Base-by-base conservation (phyloP, 2,329 filamentous ascomycete species). In the Phaeosphaeriaceae sp. region DNA sequence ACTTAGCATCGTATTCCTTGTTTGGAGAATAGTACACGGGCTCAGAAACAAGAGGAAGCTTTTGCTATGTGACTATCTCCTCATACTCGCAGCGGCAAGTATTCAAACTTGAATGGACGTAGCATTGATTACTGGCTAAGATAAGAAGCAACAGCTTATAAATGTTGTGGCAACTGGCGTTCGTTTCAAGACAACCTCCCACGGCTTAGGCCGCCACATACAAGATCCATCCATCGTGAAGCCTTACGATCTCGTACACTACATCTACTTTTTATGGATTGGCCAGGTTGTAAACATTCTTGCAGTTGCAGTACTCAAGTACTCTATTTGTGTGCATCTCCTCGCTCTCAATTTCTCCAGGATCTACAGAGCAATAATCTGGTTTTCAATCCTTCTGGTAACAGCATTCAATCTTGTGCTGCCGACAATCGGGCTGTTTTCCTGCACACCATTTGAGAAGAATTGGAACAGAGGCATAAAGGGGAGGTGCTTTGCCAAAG, bases 241-340 rank as follows among this genome's bases (percentile, higher is more conserved):
- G 23, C 23, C 23, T 7, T 26, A 26, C 23, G 29, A 28, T 23
- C 6, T n/a, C 29, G 7, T 37, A 20, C 16, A 37, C 3, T 20
- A 37, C 17, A 20, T 20, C 36, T 26, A 29, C 12, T 15, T 35
- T n/a, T 35, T 15, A n/a, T 36, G 34, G 12, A 21, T 20, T 13
- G 29, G 18, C 6, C 32, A 43, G 15, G n/a, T 35, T 6, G 20
- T 43, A 6, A 43, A 43, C 12, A 32, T 43, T 6, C 35, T 35
- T 16, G 41, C 18, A 18, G 35, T 43, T 21, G 34, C 12, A 12
- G 20, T 43, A 18, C 18, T 43, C 20, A 43, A 43, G 32, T 20
- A 28, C 15, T 63, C 64, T 3, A 68, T 70, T 7, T 68, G 67
- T 38, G 58, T 65, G 2, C 69, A 65, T 50, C 48, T 70, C 3